Conservation (phyloP, 2,329 filamentous ascomycete species). For the Lasiodiplodia theobromae region DNA sequence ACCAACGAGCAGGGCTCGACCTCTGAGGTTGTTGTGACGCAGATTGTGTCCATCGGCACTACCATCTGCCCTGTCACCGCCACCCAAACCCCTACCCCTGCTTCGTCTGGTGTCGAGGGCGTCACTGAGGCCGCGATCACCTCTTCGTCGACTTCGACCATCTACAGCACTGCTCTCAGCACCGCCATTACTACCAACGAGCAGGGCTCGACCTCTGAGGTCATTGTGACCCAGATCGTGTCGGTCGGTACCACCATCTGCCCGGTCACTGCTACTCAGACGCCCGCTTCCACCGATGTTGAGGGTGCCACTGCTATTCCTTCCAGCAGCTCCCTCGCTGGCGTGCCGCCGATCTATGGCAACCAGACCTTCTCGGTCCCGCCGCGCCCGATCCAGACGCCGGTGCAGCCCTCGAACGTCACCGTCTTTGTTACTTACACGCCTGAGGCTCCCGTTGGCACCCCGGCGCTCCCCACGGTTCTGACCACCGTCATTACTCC, state of each 20-base stretch:
- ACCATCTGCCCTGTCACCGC: slow-evolving; percentile 24
- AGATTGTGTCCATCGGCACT: slow-evolving; percentile 51
- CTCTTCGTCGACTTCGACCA: slow-evolving; percentile 16
- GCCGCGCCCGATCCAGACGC: neutral
- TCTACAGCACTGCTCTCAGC: slow-evolving; percentile 15
- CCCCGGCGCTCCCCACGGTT: slow-evolving; percentile 3
- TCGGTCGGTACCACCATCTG: slow-evolving; percentile 25
- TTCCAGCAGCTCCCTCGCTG: neutral
- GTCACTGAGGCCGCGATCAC: neutral
- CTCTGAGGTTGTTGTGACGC: slow-evolving; percentile 13
- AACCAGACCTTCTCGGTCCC: slow-evolving; percentile 17
- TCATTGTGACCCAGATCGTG: slow-evolving; percentile 17
- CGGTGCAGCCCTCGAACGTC: slow-evolving; percentile 10
- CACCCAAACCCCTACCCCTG: slow-evolving; percentile 13
- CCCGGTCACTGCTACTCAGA: slow-evolving; percentile 33
- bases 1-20: slow-evolving; percentile 13
- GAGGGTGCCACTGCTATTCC: slow-evolving; percentile 16
- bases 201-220: slow-evolving; percentile 30
- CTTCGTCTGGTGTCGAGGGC: slow-evolving; percentile 16
- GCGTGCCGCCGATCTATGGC: neutral
- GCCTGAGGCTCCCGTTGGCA: slow-evolving; percentile 8
- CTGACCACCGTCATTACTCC: slow-evolving; percentile 17
- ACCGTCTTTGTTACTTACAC: slow-evolving; percentile 18
- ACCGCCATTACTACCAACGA: neutral
- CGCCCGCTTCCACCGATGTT: neutral